phyloP scores from a whole-genome alignment of 768 basidiomycete genomes.

The Lentinus tigrinus region DNA sequence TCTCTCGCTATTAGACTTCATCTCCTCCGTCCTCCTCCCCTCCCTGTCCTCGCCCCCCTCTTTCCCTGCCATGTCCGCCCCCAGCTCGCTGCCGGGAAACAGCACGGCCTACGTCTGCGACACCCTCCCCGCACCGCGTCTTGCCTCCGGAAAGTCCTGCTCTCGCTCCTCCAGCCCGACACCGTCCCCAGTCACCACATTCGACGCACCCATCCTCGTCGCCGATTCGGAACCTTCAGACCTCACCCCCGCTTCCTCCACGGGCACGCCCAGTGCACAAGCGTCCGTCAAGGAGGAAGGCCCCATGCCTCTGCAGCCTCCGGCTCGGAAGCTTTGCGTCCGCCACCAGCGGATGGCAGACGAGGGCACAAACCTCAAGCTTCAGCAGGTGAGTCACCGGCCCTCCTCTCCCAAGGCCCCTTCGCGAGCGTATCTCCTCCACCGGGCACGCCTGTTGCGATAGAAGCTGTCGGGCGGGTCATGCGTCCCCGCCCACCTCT shows the following conservation, averaged over 20 bases:
- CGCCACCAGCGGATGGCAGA: constrained; percentile 97
- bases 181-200: constrained; percentile 22
- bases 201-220: constrained; percentile 23
- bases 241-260: background rate
- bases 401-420: background rate
- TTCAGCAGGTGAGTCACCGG: constrained; percentile 71
- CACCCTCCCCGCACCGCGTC: constrained; percentile 62
- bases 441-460: background rate
- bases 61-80: constrained; percentile 22
- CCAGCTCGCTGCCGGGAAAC: constrained; percentile 11
- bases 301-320: constrained; percentile 28
- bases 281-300: background rate
- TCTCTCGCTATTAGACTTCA: background rate
- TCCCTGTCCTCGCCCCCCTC: background rate
- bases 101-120: constrained; percentile 58
- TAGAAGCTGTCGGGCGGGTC: background rate
- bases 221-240: background rate
- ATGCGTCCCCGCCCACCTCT: background rate
- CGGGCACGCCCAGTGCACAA: background rate
- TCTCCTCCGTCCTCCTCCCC: background rate
- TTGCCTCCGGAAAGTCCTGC: constrained; percentile 34
- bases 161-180: constrained; percentile 24
- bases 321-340: constrained; percentile 80
- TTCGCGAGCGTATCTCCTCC: background rate
- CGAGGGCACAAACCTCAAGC: constrained; percentile 86